Conservation (phyloP, 371 early-diverging fungal species). For the Synchytrium microbalum region DNA sequence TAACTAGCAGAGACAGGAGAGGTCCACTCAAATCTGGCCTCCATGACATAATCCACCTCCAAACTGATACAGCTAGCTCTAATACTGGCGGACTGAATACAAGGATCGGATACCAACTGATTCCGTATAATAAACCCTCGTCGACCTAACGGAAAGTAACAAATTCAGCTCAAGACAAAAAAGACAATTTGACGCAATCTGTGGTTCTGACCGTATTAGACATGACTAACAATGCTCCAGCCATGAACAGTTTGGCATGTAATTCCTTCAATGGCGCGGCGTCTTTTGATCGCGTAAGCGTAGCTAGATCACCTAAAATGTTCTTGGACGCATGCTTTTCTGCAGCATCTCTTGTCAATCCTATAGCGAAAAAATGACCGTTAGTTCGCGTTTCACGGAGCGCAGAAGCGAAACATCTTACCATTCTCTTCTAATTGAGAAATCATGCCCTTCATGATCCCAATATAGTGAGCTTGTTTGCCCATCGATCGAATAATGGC, state of each 20-base stretch:
- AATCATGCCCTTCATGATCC: slow-evolving; percentile 36
- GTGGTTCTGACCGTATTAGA: slow-evolving; percentile 1
- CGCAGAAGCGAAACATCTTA: background rate
- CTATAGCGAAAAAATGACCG: background rate
- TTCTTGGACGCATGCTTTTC: background rate
- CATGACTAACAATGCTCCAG: slow-evolving; percentile 3
- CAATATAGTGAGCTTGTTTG: slow-evolving; percentile 31
- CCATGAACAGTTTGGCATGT: slow-evolving; percentile 32
- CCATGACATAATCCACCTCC: slow-evolving; percentile 80
- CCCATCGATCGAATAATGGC: slow-evolving; percentile 28
- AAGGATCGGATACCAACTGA: slow-evolving; percentile 82
- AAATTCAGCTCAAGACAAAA: too few relatives aligned
- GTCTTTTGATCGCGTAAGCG: background rate
- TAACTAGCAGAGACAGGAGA: slow-evolving; percentile 70
- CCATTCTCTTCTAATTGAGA: background rate
- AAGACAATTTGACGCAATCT: too few relatives aligned
- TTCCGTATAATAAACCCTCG: slow-evolving; percentile 63
- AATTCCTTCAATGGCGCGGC: slow-evolving; percentile 8
- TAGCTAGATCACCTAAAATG: background rate
- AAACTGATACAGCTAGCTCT: slow-evolving; percentile 69
- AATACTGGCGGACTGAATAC: slow-evolving; percentile 69
- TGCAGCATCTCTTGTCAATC: background rate
- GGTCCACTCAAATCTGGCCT: slow-evolving; percentile 63
- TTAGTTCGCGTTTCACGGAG: too few relatives aligned
- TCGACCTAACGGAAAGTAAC: slow-evolving; percentile 30